phyloP scores from a whole-genome alignment of 805 yeast genomes.

The Wickerhamomyces alni region DNA sequence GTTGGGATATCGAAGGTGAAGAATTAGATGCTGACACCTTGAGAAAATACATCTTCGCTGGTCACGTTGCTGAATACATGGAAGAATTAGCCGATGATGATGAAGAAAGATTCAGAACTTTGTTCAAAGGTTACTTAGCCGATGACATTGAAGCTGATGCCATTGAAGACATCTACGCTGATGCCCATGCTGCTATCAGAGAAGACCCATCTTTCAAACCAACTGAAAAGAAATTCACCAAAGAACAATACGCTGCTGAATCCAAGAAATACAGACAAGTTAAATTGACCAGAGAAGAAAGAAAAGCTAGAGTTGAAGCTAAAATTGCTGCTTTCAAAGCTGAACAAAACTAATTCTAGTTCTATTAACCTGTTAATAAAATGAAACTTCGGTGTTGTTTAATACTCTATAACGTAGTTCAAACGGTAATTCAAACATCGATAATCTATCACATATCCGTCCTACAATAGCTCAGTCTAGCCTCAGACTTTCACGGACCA shows the following conservation, averaged over 20 bases:
- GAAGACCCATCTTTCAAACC: constrained; percentile 90
- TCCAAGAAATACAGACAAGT: constrained; percentile 85
- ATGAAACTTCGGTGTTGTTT: too few relatives aligned
- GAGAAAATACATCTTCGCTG: constrained; percentile 99
- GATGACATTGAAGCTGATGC: constrained; percentile 97
- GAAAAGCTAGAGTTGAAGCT: constrained; percentile 81
- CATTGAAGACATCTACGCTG: constrained; percentile 89
- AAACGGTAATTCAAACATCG: too few relatives aligned
- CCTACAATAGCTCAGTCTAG: too few relatives aligned
- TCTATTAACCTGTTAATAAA: constrained; percentile 31
- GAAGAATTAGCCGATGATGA: constrained; percentile 99
- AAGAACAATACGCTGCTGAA: constrained; percentile 96
- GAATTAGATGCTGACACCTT: constrained; percentile 96
- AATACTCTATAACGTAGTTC: too few relatives aligned
- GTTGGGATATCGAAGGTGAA: constrained; percentile 98
- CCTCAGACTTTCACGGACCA: too few relatives aligned
- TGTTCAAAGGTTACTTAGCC: constrained; percentile 93
- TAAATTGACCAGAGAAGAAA: constrained; percentile 89
- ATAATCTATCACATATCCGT: too few relatives aligned
- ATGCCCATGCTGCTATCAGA: constrained; percentile 95
- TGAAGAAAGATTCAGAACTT: constrained; percentile 97
- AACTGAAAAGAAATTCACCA: constrained; percentile 88
- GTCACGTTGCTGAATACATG: constrained; percentile 99
- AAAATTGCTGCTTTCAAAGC: constrained; percentile 89
- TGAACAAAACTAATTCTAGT: constrained; percentile 34